Evolutionary conservation across 2,329 filamentous ascomycete species (phyloP), one percentile per base, ranked within the genome.

Genomic region (Talaromyces funiculosus): DNA sequence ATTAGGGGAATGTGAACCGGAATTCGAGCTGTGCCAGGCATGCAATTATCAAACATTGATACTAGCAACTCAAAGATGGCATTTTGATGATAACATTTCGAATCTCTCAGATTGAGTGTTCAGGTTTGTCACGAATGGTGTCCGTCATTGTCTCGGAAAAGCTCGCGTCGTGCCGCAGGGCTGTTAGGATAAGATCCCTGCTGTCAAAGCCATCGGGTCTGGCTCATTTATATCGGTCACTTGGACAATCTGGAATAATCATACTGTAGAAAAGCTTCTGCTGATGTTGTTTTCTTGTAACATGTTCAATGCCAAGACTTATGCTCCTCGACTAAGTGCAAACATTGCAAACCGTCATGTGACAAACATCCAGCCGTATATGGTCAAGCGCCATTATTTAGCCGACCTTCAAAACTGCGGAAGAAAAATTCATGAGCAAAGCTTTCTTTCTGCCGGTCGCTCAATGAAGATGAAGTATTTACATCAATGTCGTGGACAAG

Each of bases 311-410:
- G 20, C 38, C 40, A 45, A 57, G 38, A 31, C 20, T 3, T 3
- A 20, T 24, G 16, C 26, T 59, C 49, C 40, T 51, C 26, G 33
- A 53, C 20, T 29, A 9, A 24, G 26, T 56, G 56, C 61, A 62
- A 62, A 62, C 57, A 42, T 12, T 18, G 53, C 42, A 60, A 62
- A 60, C 43, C 3, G 8, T 38, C 56, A 62, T 20, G 57, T 62
- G 57, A 56, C 35, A 7, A 14, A 1, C 0, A 5, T 31, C 49
- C 57, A 56, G 40, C 49, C 56, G 3, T 7, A 7, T 49, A 5
- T n/a, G 18, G 60, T 31, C 22, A 56, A 59, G 60, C 60, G 56
- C 31, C 1, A 20, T 5, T 42, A 24, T 53, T 54, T 57, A 58
- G 60, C 60, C 60, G 54, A 61, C 55, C 45, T 54, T 24, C 38